These are phyloP conservation scores for Colletotrichum viniferum DNA, from an alignment of 2,329 filamentous ascomycete genomes.

Conservation along the genomic window DNA sequence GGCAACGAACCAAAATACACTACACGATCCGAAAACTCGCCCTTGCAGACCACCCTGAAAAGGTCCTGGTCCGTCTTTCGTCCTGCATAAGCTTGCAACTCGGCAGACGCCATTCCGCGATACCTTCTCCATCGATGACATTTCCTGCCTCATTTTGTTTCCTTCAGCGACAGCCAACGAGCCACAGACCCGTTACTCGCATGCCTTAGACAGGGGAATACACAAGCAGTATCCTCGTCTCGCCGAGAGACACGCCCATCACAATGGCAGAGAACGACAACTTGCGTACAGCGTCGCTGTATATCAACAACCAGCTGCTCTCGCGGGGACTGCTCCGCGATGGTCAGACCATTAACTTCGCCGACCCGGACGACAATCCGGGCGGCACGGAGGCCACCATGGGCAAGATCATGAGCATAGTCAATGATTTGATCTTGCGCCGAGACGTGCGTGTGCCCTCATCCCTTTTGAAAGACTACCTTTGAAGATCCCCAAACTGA, in stretches of 20 bases:
- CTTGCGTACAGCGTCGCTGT: conserved; percentile 69
- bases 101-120: neutral
- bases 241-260: conserved; percentile 8
- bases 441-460: conserved; percentile 71
- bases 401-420: conserved; percentile 86
- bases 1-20: conserved; percentile 21
- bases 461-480: neutral
- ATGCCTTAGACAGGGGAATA: neutral
- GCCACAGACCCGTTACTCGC: neutral
- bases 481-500: neutral
- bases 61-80: conserved; percentile 11
- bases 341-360: conserved; percentile 83
- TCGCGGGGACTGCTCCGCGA: conserved; percentile 69
- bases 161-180: conserved; percentile 3
- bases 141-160: neutral
- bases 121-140: neutral
- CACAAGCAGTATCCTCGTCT: neutral
- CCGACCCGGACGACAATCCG: conserved; percentile 68
- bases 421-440: conserved; percentile 90
- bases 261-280: conserved; percentile 64
- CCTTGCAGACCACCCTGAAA: conserved; percentile 16
- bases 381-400: conserved; percentile 71
- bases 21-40: conserved; percentile 3
- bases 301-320: conserved; percentile 75
- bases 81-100: conserved; percentile 15